Conservation (phyloP, 2,329 filamentous ascomycete genomes). For the Trichoderma sp. region DNA sequence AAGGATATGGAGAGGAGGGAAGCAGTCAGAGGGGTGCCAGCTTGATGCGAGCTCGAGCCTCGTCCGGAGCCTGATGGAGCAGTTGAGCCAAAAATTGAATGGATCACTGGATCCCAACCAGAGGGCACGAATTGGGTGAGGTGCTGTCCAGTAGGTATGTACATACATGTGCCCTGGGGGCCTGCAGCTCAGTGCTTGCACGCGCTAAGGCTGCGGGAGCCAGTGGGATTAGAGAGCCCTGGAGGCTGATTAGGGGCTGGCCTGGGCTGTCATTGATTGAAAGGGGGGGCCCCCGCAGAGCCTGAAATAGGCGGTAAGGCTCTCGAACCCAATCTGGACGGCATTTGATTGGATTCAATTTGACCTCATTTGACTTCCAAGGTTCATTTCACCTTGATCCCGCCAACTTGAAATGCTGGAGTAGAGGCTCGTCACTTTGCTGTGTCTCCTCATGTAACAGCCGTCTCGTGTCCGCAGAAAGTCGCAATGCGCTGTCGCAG, state of each 20-base stretch:
- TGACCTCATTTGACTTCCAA: background rate
- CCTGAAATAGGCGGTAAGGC: slow-evolving; percentile 19
- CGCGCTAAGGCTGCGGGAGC: slow-evolving; percentile 16
- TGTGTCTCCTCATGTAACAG: too few species aligned
- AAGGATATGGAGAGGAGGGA: background rate
- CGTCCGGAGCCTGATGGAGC: slow-evolving; percentile 8
- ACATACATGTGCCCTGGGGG: background rate
- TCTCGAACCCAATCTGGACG: background rate
- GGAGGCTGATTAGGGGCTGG: slow-evolving; percentile 16
- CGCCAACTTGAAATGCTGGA: background rate
- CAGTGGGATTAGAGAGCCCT: slow-evolving; percentile 19
- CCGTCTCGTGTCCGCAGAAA: too few species aligned
- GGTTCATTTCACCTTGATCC: background rate
- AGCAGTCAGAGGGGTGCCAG: slow-evolving; percentile 6
- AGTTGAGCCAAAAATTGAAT: background rate
- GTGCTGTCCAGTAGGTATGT: background rate
- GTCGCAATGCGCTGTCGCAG: too few species aligned
- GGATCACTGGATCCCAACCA: too few species aligned
- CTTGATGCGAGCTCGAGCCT: slow-evolving; percentile 25
- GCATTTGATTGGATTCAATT: background rate
- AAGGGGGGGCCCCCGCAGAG: slow-evolving; percentile 15
- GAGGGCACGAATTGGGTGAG: too few species aligned
- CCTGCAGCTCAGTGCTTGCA: slow-evolving; percentile 24
- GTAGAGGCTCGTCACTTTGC: too few species aligned
- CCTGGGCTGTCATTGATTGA: background rate